phyloP scores from a whole-genome alignment of 306 rosid genomes.

The Vicia villosa region DNA sequence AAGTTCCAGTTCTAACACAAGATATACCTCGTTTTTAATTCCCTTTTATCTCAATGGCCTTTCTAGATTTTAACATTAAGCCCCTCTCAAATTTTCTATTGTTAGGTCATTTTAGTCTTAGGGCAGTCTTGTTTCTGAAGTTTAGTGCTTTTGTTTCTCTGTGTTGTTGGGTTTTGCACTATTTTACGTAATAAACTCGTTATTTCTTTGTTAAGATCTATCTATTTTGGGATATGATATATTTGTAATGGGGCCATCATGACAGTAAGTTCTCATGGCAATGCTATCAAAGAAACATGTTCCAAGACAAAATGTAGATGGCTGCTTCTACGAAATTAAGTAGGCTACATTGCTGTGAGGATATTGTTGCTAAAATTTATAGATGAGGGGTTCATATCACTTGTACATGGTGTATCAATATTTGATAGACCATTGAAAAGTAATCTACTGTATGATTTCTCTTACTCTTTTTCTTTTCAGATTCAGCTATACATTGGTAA shows the following conservation, averaged over 20 bases:
- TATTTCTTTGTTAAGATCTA: not conserved
- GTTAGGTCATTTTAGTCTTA: not conserved
- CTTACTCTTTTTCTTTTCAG: not conserved
- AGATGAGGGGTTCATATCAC: not conserved
- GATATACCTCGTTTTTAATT: too few relatives aligned
- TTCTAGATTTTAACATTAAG: too few relatives aligned
- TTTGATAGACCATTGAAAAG: not conserved
- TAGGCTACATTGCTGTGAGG: not conserved
- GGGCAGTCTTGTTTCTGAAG: not conserved
- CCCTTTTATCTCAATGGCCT: not conserved
- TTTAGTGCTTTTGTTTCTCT: not conserved
- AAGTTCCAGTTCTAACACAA: too few relatives aligned
- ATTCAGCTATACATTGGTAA: conserved; percentile 20
- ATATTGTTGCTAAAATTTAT: not conserved
- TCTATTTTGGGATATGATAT: not conserved
- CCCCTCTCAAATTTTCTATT: not conserved
- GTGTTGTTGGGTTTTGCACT: not conserved
- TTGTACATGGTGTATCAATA: not conserved
- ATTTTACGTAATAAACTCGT: not conserved
- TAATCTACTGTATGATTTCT: not conserved
- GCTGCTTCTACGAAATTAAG: not conserved
- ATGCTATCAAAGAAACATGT: not conserved
- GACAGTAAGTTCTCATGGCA: not conserved
- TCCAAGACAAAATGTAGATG: not conserved
- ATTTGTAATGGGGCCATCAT: not conserved